phyloP scores from a whole-genome alignment of 2,329 filamentous ascomycete species.

The Epichloe gansuensis region DNA sequence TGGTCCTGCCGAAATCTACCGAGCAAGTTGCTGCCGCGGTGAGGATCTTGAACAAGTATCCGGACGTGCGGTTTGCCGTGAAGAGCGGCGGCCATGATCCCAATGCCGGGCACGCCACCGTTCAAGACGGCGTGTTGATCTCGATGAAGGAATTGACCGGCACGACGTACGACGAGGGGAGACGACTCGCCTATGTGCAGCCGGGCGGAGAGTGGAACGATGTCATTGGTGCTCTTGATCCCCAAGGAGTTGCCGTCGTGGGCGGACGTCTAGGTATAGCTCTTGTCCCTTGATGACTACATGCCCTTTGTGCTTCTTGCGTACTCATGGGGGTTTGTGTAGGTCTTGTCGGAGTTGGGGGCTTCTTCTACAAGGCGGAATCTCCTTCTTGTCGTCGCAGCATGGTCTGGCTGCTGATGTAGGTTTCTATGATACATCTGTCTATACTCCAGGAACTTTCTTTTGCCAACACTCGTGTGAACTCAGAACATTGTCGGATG shows the following conservation, averaged over 20 bases:
- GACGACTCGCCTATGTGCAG: conserved; percentile 23
- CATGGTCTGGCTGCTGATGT: neutral
- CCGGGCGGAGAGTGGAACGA: conserved; percentile 28
- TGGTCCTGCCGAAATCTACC: conserved; percentile 20
- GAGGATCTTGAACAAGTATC: conserved; percentile 17
- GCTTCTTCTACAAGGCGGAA: neutral
- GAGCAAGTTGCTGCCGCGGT: conserved; percentile 22
- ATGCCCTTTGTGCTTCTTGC: too few species aligned
- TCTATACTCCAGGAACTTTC: too few species aligned
- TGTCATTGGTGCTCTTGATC: conserved; percentile 21
- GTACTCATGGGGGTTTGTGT: neutral
- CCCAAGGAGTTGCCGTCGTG: conserved; percentile 22
- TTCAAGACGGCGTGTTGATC: conserved; percentile 25
- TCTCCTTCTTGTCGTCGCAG: neutral
- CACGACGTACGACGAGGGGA: conserved; percentile 20
- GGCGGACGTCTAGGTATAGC: conserved; percentile 11
- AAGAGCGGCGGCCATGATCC: conserved; percentile 28
- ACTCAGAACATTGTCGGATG: conserved; percentile 13
- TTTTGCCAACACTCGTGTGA: neutral
- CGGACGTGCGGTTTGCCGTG: conserved; percentile 22
- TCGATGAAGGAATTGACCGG: conserved; percentile 21
- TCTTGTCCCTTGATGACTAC: neutral
- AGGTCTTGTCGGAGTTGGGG: neutral
- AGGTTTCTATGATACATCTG: neutral
- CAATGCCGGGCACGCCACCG: conserved; percentile 21